A percentile compares a stretch with the other conserved stretches of the same genome.
Conservation (phyloP, 2,329 filamentous ascomycete species). For the Fusarium chaquense region DNA sequence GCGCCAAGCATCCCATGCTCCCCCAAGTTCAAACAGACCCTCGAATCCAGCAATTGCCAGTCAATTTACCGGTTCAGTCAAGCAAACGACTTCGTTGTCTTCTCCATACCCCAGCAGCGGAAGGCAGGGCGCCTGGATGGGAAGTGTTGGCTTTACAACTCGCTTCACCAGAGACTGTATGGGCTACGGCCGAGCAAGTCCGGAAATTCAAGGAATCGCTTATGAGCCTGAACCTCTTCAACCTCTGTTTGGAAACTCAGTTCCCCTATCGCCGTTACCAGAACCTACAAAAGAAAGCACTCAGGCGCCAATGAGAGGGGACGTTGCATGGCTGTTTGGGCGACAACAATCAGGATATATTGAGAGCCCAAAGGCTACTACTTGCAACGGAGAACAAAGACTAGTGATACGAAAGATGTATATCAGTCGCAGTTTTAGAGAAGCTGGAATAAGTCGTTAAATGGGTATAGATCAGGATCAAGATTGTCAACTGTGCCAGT, state of each 20-base stretch:
- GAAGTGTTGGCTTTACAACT: constrained; percentile 33
- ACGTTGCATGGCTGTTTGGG: background rate
- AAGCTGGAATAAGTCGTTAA: background rate
- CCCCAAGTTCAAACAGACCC: background rate
- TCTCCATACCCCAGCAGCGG: constrained; percentile 4
- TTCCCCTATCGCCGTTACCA: background rate
- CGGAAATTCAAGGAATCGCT: background rate
- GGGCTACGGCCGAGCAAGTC: constrained; percentile 3
- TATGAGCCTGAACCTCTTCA: constrained; percentile 37
- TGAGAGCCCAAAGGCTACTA: background rate
- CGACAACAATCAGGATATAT: background rate
- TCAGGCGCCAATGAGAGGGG: background rate
- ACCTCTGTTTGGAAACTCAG: constrained; percentile 23
- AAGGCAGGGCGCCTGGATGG: constrained; percentile 33
- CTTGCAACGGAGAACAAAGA: background rate
- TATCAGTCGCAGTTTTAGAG: background rate
- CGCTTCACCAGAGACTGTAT: constrained; percentile 25
- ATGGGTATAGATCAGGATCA: background rate
- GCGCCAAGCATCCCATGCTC: background rate
- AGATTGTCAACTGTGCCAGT: background rate
- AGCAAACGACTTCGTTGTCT: background rate
- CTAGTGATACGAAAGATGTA: background rate
- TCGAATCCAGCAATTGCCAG: background rate
- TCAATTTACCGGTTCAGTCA: accelerated
- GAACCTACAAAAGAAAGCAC: background rate